phyloP scores from a whole-genome alignment of 805 yeast genomes.

The Pichia pseudocactophila region DNA sequence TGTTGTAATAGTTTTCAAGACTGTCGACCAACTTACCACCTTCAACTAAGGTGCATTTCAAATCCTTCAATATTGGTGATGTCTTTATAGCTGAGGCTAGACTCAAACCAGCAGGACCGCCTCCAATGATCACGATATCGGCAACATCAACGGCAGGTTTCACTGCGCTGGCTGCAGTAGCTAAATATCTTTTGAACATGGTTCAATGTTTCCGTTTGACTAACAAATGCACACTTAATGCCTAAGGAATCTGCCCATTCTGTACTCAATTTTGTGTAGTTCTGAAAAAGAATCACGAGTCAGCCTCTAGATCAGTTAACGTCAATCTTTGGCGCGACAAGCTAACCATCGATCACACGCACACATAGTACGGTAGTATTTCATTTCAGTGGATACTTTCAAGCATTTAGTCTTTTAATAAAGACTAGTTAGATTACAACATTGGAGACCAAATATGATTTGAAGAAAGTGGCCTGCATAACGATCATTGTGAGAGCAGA shows the following conservation, averaged over 20 bases:
- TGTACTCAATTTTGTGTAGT: neutral
- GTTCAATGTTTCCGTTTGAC: neutral
- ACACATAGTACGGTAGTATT: no score
- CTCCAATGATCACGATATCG: slow-evolving; percentile 87
- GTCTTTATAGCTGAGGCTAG: slow-evolving; percentile 71
- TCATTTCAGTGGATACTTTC: no score
- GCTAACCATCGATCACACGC: no score
- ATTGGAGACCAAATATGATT: no score
- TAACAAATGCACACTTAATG: neutral
- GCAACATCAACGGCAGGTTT: slow-evolving; percentile 17
- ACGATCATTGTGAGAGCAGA: no score
- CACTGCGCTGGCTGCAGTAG: slow-evolving; percentile 17
- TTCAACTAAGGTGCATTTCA: slow-evolving; percentile 66
- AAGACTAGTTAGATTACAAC: no score
- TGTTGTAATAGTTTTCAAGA: slow-evolving; percentile 36
- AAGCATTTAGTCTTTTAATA: no score
- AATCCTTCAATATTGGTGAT: slow-evolving; percentile 50
- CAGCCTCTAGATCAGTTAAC: no score
- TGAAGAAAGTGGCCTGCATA: no score
- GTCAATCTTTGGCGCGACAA: no score
- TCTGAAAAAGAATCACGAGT: no score
- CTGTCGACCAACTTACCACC: slow-evolving; percentile 46
- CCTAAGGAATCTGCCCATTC: neutral
- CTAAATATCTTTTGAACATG: slow-evolving; percentile 21
- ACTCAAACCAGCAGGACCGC: slow-evolving; percentile 95